Base-by-base conservation (phyloP, 495 filamentous ascomycete species). In the Penicillium goetzii region DNA sequence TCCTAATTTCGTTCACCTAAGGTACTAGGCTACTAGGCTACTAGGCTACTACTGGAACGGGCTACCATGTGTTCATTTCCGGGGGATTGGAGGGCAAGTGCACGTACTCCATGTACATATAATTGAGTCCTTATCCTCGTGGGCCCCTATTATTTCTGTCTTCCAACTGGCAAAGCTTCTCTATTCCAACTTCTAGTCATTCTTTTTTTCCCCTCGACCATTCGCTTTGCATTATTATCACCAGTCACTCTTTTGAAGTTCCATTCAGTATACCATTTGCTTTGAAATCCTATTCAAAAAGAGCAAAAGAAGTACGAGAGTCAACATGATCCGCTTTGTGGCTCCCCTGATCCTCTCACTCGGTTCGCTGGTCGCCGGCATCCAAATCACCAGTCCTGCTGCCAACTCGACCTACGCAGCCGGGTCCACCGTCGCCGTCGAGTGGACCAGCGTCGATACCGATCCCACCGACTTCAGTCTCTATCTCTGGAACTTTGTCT, bases 401-500 rank as follows among this genome's bases (percentile, higher is more conserved):
- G 52, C 56, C 21, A 74, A 74, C 62, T 61, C 62, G 0, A 80
- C 78, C 64, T 59, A 77, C 49, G 56, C 68, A 32, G 78, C 79
- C 61, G 80, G 80, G 23, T 67, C 71, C 33, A 68, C 64, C 30
- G 55, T 71, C 64, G 64, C 56, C 11, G 72, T 82, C 41, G 68
- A 68, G 19, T 82, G 80, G 80, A 62, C 66, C 54, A 76, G 70
- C 49, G 80, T 82, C 61, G 79, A 82, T 69, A 82, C 80, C 17
- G 80, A 82, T 63, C 77, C 80, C 15, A 58, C 66, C 56, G 50
- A 34, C 54, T 78, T 82, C 74, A 76, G 72, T 68, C 63, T 82
- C 62, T 80, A 76, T 61, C 75, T 82, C 26, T 76, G 78, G 74
- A 82, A 82, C 78, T 82, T 82, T 70, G 74, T 80, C 63, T 72